phyloP scores from a whole-genome alignment of 2,329 filamentous ascomycete genomes.

The Xylariomycetidae sp. region DNA sequence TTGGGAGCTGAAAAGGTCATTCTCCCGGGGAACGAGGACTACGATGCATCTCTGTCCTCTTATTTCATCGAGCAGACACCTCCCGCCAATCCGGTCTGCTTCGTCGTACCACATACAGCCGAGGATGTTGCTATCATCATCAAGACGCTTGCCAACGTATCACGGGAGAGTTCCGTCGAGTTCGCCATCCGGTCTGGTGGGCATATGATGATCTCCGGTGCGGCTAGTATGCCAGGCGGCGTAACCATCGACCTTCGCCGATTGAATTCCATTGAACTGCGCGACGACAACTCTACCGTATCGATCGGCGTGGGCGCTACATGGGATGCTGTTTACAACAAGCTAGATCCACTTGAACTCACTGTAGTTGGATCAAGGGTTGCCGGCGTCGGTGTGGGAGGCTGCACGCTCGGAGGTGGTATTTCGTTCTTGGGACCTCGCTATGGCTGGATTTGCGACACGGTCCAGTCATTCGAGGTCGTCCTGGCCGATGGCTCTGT shows the following conservation, averaged over 20 bases:
- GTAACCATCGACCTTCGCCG: conserved; percentile 37
- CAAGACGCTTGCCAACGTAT: conserved; percentile 11
- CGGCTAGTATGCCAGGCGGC: conserved; percentile 34
- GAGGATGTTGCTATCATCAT: conserved; percentile 24
- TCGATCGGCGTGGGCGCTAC: conserved; percentile 36
- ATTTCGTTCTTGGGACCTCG: conserved; percentile 40
- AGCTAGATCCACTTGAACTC: conserved; percentile 29
- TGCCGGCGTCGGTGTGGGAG: conserved; percentile 36
- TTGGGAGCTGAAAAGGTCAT: conserved; percentile 12
- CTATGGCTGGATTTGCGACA: conserved; percentile 42
- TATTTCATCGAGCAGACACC: conserved; percentile 13
- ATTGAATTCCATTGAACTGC: conserved; percentile 31
- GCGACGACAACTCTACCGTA: conserved; percentile 27
- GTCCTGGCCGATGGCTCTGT: conserved; percentile 40
- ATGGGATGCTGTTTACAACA: conserved; percentile 37
- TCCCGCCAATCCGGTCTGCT: conserved; percentile 14
- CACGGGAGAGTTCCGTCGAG: conserved; percentile 7
- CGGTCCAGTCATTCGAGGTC: conserved; percentile 37
- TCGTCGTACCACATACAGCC: conserved; percentile 17
- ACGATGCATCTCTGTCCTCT: conserved; percentile 12
- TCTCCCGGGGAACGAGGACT: conserved; percentile 9
- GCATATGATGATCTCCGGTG: conserved; percentile 39
- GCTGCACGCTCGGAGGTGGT: conserved; percentile 41
- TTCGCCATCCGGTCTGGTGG: conserved; percentile 50
- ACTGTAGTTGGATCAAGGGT: conserved; percentile 37